Percentiles rank a stretch among this genome's conserved stretches.
These are phyloP conservation scores for Bruguiera parviflora DNA, from an alignment of 345 rosid species.

Conservation along the genomic window DNA sequence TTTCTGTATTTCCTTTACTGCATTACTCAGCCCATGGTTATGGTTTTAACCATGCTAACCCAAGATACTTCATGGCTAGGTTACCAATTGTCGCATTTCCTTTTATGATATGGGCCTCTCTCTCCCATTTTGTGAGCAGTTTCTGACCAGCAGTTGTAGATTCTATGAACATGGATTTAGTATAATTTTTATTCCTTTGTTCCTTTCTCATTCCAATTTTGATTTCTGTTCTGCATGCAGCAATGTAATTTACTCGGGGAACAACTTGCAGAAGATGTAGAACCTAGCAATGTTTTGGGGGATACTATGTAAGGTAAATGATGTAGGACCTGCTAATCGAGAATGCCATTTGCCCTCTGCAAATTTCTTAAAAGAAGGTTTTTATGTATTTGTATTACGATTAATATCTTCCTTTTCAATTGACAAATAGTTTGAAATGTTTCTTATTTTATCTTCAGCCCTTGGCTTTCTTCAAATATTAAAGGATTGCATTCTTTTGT, in stretches of 20 bases:
- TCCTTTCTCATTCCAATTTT: not conserved
- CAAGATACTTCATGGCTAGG: too few relatives aligned
- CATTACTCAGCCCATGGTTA: too few relatives aligned
- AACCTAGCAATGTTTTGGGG: constrained; percentile 21
- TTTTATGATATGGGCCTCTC: too few relatives aligned
- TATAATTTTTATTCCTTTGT: not conserved
- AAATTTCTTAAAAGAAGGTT: constrained; percentile 9
- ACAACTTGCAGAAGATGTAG: constrained; percentile 26
- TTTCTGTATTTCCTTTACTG: too few relatives aligned
- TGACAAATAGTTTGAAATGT: constrained; percentile 17
- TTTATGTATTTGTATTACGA: not conserved
- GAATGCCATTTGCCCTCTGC: constrained; percentile 15
- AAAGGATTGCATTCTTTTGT: not conserved
- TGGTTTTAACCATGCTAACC: too few relatives aligned
- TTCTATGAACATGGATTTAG: not conserved
- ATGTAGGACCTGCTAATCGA: constrained; percentile 22
- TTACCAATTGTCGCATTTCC: too few relatives aligned
- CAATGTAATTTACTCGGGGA: constrained; percentile 21
- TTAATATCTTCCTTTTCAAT: constrained; percentile 3
- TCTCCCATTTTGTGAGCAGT: too few relatives aligned
- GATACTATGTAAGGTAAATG: constrained; percentile 35
- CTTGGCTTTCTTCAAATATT: not conserved
- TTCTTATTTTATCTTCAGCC: not conserved
- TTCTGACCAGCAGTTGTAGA: too few relatives aligned
- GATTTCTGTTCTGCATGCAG: constrained; percentile 10